These are phyloP conservation scores for Dioscorea dumetorum DNA, from an alignment of 106 monocot species.

Conservation along the genomic window DNA sequence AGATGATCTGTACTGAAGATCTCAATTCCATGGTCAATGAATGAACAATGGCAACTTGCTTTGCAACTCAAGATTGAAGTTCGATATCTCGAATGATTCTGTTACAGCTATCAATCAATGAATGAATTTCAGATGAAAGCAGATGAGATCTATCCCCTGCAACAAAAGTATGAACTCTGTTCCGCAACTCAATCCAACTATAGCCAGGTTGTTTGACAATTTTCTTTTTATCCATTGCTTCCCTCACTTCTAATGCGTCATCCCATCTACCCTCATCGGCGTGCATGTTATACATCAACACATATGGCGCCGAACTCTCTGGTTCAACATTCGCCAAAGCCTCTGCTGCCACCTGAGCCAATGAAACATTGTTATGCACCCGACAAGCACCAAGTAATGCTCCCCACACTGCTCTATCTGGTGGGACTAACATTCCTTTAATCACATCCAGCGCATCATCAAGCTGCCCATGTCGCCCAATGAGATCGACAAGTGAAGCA, in stretches of 20 bases:
- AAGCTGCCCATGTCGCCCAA: conserved; percentile 65
- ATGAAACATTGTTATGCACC: conserved; percentile 37
- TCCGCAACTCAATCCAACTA: conserved; percentile 85
- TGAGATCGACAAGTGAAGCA: conserved; percentile 74
- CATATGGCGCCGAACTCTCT: conserved; percentile 65
- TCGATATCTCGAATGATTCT: conserved; percentile 31
- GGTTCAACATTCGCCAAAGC: conserved; percentile 62
- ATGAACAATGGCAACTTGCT: too few species aligned
- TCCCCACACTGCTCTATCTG: conserved; percentile 75
- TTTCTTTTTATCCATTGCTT: conserved; percentile 45
- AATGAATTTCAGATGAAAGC: conserved; percentile 44
- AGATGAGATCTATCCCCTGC: conserved; percentile 73
- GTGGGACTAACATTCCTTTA: conserved; percentile 45
- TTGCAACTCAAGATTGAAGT: too few species aligned
- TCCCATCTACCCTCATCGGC: conserved; percentile 64
- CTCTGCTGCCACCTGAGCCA: conserved; percentile 53
- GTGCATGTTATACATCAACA: conserved; percentile 69
- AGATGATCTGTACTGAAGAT: conserved; percentile 11
- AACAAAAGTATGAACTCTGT: conserved; percentile 51
- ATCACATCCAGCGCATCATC: conserved; percentile 72
- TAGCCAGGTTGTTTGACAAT: conserved; percentile 65
- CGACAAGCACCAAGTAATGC: conserved; percentile 79
- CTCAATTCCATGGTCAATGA: neutral
- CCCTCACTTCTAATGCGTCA: conserved; percentile 51
- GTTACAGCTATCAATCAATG: conserved; percentile 35